Percentiles rank a stretch among this genome's conserved stretches.
These are phyloP conservation scores for Backusella mclennaniae DNA, from an alignment of 192 early-diverging fungal genomes.

Conservation along the genomic window DNA sequence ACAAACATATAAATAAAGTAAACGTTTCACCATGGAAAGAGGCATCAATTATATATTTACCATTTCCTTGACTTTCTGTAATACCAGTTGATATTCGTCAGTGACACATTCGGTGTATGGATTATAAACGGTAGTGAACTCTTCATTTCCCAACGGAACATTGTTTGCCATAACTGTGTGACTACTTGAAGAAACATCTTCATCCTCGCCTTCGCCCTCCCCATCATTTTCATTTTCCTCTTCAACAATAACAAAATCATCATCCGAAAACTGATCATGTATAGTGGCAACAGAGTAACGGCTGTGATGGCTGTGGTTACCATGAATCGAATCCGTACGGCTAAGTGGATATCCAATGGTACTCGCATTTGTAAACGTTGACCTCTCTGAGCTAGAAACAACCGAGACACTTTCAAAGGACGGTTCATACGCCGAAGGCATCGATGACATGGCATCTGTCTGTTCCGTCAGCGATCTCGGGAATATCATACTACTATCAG, in stretches of 20 bases:
- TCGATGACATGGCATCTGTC: neutral
- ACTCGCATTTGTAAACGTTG: neutral
- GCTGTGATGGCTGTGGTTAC: neutral
- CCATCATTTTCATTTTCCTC: neutral
- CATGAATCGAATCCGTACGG: neutral
- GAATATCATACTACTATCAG: conserved; percentile 6
- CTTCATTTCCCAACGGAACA: neutral
- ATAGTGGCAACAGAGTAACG: neutral
- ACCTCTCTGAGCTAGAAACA: neutral
- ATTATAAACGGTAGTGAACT: neutral
- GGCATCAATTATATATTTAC: neutral
- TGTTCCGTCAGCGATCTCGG: neutral
- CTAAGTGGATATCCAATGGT: neutral
- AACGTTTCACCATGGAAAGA: neutral
- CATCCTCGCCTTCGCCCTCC: neutral
- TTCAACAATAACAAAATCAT: conserved; percentile 8
- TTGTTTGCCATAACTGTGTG: neutral
- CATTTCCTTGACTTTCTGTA: conserved; percentile 7
- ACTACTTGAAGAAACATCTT: neutral
- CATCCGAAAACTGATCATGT: neutral
- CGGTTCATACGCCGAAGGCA: neutral
- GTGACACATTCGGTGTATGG: neutral
- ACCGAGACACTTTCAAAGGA: neutral
- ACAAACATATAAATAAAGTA: neutral
- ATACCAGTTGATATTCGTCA: neutral